Percentiles rank a stretch among this genome's conserved stretches.
Evolutionary conservation across 2,329 filamentous ascomycete species (phyloP).

Genomic region (Ceratocystis variospora): DNA sequence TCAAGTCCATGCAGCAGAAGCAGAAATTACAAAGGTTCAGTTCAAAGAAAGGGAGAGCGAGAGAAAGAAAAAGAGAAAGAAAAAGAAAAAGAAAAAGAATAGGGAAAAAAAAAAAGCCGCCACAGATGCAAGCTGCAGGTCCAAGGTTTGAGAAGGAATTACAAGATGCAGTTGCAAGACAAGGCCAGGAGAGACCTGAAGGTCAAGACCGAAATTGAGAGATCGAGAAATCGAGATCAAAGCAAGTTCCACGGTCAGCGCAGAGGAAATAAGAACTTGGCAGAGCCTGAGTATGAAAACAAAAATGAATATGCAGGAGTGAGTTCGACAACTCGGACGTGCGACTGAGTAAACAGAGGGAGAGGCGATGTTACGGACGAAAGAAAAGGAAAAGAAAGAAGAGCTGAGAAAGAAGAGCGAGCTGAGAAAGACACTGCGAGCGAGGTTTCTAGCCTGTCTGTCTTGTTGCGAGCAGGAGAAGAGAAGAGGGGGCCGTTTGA

Average conservation of each 20-base stretch:
- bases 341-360: not conserved
- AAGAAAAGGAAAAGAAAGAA: not conserved
- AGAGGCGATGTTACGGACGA: not conserved
- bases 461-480: not conserved
- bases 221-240: not conserved
- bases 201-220: not conserved
- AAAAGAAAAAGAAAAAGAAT: not conserved
- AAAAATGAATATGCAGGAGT: not conserved
- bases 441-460: not conserved
- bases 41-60: not conserved
- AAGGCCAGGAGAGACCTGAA: not conserved
- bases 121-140: conserved; percentile 6
- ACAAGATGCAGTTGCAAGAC: conserved; percentile 3
- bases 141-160: conserved; percentile 2
- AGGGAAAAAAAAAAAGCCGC: not conserved
- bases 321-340: not conserved
- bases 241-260: not conserved
- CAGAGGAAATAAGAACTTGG: not conserved
- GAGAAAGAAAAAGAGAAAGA: not conserved
- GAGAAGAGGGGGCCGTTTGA: not conserved
- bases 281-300: not conserved
- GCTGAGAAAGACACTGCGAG: not conserved
- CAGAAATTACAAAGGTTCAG: not conserved
- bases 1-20: not conserved
- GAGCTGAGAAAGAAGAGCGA: not conserved